A percentile compares a stretch with the other conserved stretches of the same genome.
Conservation (phyloP, 208 protist genomes). For the Wallacemonas rigidus region DNA sequence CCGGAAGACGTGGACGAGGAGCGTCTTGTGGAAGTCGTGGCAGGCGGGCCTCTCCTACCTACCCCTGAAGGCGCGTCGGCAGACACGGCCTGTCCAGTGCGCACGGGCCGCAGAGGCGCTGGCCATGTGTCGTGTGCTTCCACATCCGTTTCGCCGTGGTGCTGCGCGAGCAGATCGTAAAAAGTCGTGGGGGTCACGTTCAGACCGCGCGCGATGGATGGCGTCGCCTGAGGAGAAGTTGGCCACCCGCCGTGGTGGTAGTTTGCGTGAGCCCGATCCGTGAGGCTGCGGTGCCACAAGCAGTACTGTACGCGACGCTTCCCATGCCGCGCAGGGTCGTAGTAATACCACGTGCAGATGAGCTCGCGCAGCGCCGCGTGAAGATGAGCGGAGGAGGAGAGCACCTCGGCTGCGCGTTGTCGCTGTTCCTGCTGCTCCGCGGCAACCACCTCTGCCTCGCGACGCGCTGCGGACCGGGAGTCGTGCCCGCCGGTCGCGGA, state of each 20-base stretch:
- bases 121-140: no score
- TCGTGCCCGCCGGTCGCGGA: not conserved
- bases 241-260: not conserved
- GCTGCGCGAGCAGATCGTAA: no score
- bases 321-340: not conserved
- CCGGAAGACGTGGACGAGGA: no score
- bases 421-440: not conserved
- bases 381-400: not conserved
- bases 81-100: no score
- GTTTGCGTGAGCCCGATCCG: not conserved
- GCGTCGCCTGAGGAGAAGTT: not conserved
- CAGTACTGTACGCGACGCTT: conserved; percentile 16
- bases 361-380: not conserved
- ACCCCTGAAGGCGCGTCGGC: no score
- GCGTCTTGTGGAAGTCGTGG: no score
- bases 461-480: not conserved
- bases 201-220: no score
- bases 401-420: not conserved
- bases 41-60: no score
- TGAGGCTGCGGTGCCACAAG: conserved; percentile 4
- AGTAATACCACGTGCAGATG: conserved; percentile 8
- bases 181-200: no score
- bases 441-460: not conserved
- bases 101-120: no score
- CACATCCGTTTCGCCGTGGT: no score